Percentiles rank a stretch among this genome's conserved stretches.
These are phyloP conservation scores for Trypanosoma brucei DNA, from an alignment of 208 protist genomes.

Conservation along the genomic window DNA sequence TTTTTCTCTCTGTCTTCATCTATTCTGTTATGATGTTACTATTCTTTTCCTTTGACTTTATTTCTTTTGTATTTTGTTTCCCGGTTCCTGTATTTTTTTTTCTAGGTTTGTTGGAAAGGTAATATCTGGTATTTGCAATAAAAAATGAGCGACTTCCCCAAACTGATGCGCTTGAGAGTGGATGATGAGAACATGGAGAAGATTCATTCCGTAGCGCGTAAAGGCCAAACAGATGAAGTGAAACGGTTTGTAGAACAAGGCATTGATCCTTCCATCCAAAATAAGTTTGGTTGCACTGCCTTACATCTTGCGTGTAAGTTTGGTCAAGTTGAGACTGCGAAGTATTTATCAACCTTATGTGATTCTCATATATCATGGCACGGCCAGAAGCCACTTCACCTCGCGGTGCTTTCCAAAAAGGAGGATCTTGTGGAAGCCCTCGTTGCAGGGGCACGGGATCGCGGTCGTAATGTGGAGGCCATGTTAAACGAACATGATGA, in stretches of 20 bases:
- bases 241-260: conserved; percentile 69
- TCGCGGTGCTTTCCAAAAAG: conserved; percentile 75
- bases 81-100: not conserved
- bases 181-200: conserved; percentile 91
- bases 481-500: conserved; percentile 83
- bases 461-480: conserved; percentile 43
- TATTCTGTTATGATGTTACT: not conserved
- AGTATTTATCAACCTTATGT: conserved; percentile 55
- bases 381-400: conserved; percentile 74
- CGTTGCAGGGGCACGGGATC: conserved; percentile 46
- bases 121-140: not conserved
- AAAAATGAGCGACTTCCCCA: conserved; percentile 61
- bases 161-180: conserved; percentile 48
- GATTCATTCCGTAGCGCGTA: conserved; percentile 75
- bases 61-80: conserved; percentile 33
- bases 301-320: conserved; percentile 86
- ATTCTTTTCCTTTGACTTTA: conserved; percentile 7
- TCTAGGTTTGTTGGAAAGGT: conserved; percentile 1
- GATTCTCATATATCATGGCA: conserved; percentile 69
- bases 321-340: conserved; percentile 59
- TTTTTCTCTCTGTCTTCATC: conserved; percentile 4
- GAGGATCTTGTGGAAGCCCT: conserved; percentile 57
- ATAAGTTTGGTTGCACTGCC: conserved; percentile 84
- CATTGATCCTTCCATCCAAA: conserved; percentile 63
- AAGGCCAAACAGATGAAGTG: conserved; percentile 71